phyloP scores from a whole-genome alignment of 1,139 yeast species.

The Geotrichum siamense region DNA sequence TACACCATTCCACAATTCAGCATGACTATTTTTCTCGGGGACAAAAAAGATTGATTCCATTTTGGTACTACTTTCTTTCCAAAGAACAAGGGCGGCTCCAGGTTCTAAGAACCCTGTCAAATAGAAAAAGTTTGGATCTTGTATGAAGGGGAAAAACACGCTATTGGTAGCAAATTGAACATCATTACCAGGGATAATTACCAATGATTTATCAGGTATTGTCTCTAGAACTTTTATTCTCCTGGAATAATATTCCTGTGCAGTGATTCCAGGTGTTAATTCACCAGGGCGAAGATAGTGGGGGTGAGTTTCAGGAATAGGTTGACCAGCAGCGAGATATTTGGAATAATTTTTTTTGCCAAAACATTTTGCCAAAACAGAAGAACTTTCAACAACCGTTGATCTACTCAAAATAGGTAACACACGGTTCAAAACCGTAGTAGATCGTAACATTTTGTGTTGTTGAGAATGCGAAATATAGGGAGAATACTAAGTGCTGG shows the following conservation, averaged over 20 bases:
- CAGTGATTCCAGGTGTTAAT: conserved; percentile 80
- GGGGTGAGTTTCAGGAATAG: conserved; percentile 79
- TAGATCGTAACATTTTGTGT: too few species aligned
- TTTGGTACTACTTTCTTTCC: conserved; percentile 43
- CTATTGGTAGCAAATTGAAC: conserved; percentile 79
- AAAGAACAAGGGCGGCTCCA: conserved; percentile 67
- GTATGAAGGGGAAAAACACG: conserved; percentile 88
- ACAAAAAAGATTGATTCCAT: conserved; percentile 59
- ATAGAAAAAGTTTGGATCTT: conserved; percentile 79
- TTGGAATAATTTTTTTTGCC: not conserved
- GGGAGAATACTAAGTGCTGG: too few species aligned
- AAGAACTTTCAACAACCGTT: too few species aligned
- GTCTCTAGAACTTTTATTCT: conserved; percentile 49
- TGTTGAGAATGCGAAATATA: too few species aligned
- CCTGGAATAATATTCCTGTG: conserved; percentile 71
- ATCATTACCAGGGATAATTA: conserved; percentile 65
- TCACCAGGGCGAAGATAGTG: conserved; percentile 66
- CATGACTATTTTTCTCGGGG: conserved; percentile 68
- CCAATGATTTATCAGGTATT: conserved; percentile 60
- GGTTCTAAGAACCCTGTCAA: conserved; percentile 94
- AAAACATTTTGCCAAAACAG: too few species aligned
- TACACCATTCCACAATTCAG: conserved; percentile 93
- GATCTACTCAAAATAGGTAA: too few species aligned
- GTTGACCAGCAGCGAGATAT: conserved; percentile 57
- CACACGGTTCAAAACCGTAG: too few species aligned